Evolutionary conservation across 2,329 filamentous ascomycete species (phyloP).

Genomic region (Ceratocystis eucalypticola): DNA sequence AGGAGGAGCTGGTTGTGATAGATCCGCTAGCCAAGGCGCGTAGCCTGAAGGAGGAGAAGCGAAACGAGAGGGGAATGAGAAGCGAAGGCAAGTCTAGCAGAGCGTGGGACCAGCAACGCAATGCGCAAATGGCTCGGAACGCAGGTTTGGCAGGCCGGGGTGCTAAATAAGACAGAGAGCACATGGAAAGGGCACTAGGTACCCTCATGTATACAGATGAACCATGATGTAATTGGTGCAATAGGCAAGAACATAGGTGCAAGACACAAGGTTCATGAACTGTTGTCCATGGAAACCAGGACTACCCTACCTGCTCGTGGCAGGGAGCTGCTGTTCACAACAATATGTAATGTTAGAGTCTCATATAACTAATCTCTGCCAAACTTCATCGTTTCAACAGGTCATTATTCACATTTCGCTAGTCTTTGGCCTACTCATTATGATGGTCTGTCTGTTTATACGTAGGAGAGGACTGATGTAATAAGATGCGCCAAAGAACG

Average conservation of each 20-base stretch:
- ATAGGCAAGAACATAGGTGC: no score
- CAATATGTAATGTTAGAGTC: not conserved
- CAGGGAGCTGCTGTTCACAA: not conserved
- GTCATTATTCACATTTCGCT: not conserved
- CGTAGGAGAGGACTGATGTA: not conserved
- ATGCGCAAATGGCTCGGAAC: conserved; percentile 41
- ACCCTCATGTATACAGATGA: not conserved
- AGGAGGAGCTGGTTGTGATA: conserved; percentile 84
- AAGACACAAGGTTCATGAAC: not conserved
- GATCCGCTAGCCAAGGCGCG: conserved; percentile 75
- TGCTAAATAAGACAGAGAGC: conserved; percentile 32
- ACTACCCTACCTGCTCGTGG: not conserved
- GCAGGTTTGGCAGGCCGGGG: conserved; percentile 44
- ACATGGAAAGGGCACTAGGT: not conserved
- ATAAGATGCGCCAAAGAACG: not conserved
- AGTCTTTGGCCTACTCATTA: not conserved
- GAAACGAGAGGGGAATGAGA: conserved; percentile 42
- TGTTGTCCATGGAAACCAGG: not conserved
- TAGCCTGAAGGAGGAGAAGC: conserved; percentile 53
- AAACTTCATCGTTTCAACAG: not conserved
- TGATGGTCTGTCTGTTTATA: no score
- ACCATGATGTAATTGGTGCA: no score
- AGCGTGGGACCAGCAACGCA: conserved; percentile 44
- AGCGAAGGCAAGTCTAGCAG: conserved; percentile 39
- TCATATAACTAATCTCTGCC: not conserved